Evolutionary conservation across 1,284 basidiomycete genomes (phyloP).

Genomic region (Naganishia sp.): DNA sequence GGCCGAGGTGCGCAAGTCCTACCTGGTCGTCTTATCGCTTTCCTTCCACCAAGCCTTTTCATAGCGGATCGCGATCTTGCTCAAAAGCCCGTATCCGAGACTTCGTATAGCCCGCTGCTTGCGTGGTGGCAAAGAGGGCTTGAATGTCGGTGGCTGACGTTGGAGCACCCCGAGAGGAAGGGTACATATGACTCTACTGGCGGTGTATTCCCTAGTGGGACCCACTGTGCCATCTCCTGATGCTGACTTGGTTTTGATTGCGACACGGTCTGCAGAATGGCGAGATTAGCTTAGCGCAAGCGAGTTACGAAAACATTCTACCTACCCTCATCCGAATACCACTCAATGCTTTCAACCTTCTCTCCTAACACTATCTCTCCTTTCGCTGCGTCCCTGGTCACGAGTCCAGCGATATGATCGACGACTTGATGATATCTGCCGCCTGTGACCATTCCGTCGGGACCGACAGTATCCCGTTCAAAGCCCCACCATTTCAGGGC

Average conservation of each 20-base stretch:
- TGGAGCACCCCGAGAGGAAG: slow-evolving; percentile 54
- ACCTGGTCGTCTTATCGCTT: slow-evolving; percentile 8
- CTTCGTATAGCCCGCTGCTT: slow-evolving; percentile 45
- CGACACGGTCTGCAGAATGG: neutral
- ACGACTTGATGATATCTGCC: slow-evolving; percentile 44
- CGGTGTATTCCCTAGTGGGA: slow-evolving; percentile 27
- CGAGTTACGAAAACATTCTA: slow-evolving; percentile 1
- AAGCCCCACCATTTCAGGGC: slow-evolving; percentile 48
- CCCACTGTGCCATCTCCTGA: neutral
- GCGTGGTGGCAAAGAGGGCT: slow-evolving; percentile 45
- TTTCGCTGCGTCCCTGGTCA: slow-evolving; percentile 36
- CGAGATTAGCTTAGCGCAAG: neutral
- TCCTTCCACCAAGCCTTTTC: slow-evolving; percentile 47
- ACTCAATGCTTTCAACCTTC: slow-evolving; percentile 39
- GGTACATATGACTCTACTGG: slow-evolving; percentile 45
- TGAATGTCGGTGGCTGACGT: slow-evolving; percentile 41
- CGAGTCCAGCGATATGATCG: slow-evolving; percentile 43
- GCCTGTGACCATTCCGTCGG: slow-evolving; percentile 45
- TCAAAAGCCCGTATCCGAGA: slow-evolving; percentile 49
- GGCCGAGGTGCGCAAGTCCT: neutral
- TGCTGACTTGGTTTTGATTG: neutral
- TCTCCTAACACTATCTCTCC: slow-evolving; percentile 39
- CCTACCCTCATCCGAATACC: slow-evolving; percentile 32
- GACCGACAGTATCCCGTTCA: slow-evolving; percentile 45
- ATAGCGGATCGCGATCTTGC: slow-evolving; percentile 51